Evolutionary conservation across 306 rosid species (phyloP), one percentile per base, ranked within the genome.

Genomic region (Cercis canadensis): DNA sequence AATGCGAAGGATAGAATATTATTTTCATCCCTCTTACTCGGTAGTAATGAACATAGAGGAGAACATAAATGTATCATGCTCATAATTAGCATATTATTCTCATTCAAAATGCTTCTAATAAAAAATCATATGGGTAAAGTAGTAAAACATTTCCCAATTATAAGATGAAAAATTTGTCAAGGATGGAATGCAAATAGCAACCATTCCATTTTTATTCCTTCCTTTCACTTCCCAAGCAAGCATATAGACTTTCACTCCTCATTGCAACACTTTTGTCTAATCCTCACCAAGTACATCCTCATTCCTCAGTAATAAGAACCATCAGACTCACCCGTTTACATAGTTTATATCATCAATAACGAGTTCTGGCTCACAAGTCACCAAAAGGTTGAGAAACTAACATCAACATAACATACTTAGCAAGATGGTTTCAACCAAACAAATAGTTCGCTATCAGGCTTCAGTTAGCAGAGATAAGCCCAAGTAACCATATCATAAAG

Each of bases 401-500:
- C 45, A n/a, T n/a, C n/a, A 14, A 72, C 37, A 40, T 31, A 43
- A 53, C 39, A 62, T 2, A 54, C 19, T 29, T 8, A 32, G 14
- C n/a, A 54, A 24, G 5, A 29, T 49, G 1, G 10, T 39, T 2
- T 44, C 50, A 44, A 44, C 50, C 50, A 3, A 44, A 14, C 11
- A 44, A 24, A 24, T 39, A 32, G 11, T 11, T 29, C 13, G 45
- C 18, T 19, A 17, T 52, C 33, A 11, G 59, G 40, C 63, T 15
- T 51, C 45, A 43, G 29, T 14, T 14, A 32, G 34, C 16, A 33
- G 32, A 39, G 13, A 44, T 15, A 61, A 6, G 44, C 3, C 41
- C 63, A 60, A 16, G 17, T 70, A 55, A 34, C 65, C 72, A 65
- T 39, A 72, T 24, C 44, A 10, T 18, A 19, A 19, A 43, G 10